Percentiles rank a stretch among this genome's conserved stretches.
Evolutionary conservation across 1,284 basidiomycete genomes (phyloP).

Genomic region (Cutaneotrichosporon cavernicola): DNA sequence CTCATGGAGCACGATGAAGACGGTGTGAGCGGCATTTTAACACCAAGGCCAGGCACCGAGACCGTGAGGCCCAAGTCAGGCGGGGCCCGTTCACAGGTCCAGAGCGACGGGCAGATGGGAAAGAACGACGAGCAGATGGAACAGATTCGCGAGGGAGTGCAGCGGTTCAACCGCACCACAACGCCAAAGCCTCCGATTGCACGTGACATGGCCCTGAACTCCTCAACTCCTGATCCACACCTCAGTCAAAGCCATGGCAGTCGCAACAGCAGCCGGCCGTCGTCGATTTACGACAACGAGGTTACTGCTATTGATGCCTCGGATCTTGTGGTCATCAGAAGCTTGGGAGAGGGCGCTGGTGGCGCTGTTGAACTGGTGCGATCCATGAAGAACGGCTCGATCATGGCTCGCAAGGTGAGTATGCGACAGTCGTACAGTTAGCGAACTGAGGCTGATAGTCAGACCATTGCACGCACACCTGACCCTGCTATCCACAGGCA

Average conservation of each 20-base stretch:
- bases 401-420: conserved; percentile 83
- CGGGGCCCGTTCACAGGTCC: conserved; percentile 7
- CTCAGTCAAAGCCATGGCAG: background rate
- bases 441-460: conserved; percentile 6
- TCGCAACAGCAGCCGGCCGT: conserved; percentile 2
- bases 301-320: background rate
- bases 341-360: conserved; percentile 91
- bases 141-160: conserved; percentile 40
- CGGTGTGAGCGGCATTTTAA: conserved; percentile 25
- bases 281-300: background rate
- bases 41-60: conserved; percentile 21
- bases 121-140: conserved; percentile 27
- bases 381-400: conserved; percentile 58
- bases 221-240: background rate
- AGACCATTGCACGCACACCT: conserved; percentile 89
- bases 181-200: conserved; percentile 1
- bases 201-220: background rate
- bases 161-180: conserved; percentile 24
- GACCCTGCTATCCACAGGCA: conserved; percentile 82
- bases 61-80: background rate
- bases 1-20: conserved; percentile 29
- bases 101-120: conserved; percentile 32
- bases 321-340: conserved; percentile 57
- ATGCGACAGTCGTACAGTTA: background rate
- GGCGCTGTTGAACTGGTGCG: conserved; percentile 91